These are phyloP conservation scores for Pleomassaria siparia DNA, from an alignment of 2,329 filamentous ascomycete genomes.

Conservation along the genomic window DNA sequence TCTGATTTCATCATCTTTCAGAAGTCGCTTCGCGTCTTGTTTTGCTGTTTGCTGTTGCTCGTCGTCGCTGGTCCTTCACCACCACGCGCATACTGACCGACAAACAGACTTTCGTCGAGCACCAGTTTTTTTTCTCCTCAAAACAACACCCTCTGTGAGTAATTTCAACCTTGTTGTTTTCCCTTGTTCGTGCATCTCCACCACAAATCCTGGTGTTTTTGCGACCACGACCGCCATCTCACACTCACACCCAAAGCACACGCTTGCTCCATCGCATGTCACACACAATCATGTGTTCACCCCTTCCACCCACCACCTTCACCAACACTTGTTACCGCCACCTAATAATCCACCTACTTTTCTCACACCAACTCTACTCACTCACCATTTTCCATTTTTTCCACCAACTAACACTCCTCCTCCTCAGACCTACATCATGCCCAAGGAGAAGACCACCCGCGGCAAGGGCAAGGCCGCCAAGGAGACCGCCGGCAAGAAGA, in stretches of 20 bases:
- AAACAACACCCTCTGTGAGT: slow-evolving; percentile 30
- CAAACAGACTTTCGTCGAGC: slow-evolving; percentile 30
- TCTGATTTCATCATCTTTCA: slow-evolving; percentile 32
- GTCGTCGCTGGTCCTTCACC: slow-evolving; percentile 23
- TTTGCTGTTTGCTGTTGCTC: slow-evolving; percentile 32
- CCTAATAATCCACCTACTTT: slow-evolving; percentile 4
- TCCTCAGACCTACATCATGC: slow-evolving; percentile 55
- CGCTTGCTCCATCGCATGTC: slow-evolving; percentile 16
- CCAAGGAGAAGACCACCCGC: slow-evolving; percentile 66
- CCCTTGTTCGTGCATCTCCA: slow-evolving; percentile 30
- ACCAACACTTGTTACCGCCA: slow-evolving; percentile 1
- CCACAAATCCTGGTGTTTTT: slow-evolving; percentile 34
- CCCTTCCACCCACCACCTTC: slow-evolving; percentile 11
- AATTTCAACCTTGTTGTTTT: slow-evolving; percentile 21
- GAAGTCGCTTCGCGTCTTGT: slow-evolving; percentile 31
- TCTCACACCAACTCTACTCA: no score
- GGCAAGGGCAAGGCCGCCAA: slow-evolving; percentile 62
- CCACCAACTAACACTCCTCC: slow-evolving; percentile 8
- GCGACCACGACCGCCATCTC: slow-evolving; percentile 28
- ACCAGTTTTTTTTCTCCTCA: slow-evolving; percentile 17
- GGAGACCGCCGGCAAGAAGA: slow-evolving; percentile 63
- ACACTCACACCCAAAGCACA: slow-evolving; percentile 20
- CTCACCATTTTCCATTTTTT: slow-evolving; percentile 1
- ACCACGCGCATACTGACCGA: slow-evolving; percentile 33
- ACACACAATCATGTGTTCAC: slow-evolving; percentile 22